Evolutionary conservation across 2,329 filamentous ascomycete species (phyloP), one percentile per base, ranked within the genome.

Genomic region (Colletotrichum salicis): DNA sequence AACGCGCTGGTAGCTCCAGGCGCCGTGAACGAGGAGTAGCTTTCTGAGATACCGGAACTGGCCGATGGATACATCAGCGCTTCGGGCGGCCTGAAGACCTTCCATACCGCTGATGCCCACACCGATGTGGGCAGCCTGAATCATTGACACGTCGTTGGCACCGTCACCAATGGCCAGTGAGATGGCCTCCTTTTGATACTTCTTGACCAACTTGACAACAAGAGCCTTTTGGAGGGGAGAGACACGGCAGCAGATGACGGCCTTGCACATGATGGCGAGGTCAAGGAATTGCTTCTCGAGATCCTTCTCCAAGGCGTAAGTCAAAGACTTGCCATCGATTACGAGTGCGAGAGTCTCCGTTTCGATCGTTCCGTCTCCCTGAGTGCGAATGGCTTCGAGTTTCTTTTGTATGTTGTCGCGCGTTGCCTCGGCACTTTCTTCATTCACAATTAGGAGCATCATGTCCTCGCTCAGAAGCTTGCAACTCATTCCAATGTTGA

Each of bases 401-500:
- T 99, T 99, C 87, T 98, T 98, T 75, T 94, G 90, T 31, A 99
- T 86, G 77, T 97, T 98, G 78, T 96, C 93, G 62, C 94, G 88
- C 4, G 96, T 98, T 5, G 91, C 93, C 45, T 88, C 86, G 15
- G 94, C 88, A 60, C 85, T 88, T 77, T 98, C 95, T 80, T 99
- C 96, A 78, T 99, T 99, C 78, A 99, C 89, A 76, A 99, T 98
- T 66, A 99, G 86, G 12, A 99, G 88, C 79, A 96, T 97, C 96
- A 99, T 99, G 77, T 99, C 97, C 82, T 99, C 96, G 76, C 95
- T 97, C 72, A 99, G 94, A 61, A 99, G 89, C 84, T 98, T 98
- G 84, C 96, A 99, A 81, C 95, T 98, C 96, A 99, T 99, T 75
- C 97, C 96, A 76, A 99, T 99, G 81, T 99, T 99, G 88, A 99